Conservation (phyloP, 345 rosid species). For the Pistacia vera region DNA sequence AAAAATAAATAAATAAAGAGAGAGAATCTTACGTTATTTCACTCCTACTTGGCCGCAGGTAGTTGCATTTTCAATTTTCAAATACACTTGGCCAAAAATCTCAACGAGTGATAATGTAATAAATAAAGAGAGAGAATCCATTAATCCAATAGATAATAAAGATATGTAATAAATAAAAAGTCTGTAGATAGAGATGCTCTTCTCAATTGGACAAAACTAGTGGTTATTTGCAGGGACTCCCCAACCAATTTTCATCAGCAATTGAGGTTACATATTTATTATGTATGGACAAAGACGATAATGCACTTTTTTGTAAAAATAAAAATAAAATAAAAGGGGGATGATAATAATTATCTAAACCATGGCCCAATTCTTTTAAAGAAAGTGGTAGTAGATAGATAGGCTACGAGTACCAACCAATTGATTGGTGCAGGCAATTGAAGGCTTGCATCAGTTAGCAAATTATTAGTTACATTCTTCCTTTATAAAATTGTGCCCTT, state of each 20-base stretch:
- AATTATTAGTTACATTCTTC: too few relatives aligned
- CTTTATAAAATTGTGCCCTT: too few relatives aligned
- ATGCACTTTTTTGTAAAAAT: neutral
- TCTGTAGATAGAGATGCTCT: neutral
- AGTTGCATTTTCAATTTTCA: too few relatives aligned
- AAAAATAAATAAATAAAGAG: too few relatives aligned
- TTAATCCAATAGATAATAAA: too few relatives aligned
- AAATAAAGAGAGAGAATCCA: too few relatives aligned
- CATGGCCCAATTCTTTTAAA: neutral
- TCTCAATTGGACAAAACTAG: neutral
- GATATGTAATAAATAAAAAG: too few relatives aligned
- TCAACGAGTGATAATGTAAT: too few relatives aligned
- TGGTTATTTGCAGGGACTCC: neutral
- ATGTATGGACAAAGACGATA: neutral
- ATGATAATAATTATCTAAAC: neutral
- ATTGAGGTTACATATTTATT: neutral
- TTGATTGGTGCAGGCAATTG: neutral
- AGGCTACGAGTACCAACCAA: neutral
- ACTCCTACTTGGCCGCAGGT: too few relatives aligned
- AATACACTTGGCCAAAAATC: too few relatives aligned
- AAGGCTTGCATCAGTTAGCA: neutral
- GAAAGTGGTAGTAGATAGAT: neutral
- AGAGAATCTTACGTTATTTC: too few relatives aligned
- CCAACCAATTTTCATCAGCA: conserved; percentile 9
- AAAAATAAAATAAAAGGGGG: too few relatives aligned